These are phyloP conservation scores for Terana coerulea DNA, from an alignment of 768 basidiomycete genomes.

Conservation along the genomic window DNA sequence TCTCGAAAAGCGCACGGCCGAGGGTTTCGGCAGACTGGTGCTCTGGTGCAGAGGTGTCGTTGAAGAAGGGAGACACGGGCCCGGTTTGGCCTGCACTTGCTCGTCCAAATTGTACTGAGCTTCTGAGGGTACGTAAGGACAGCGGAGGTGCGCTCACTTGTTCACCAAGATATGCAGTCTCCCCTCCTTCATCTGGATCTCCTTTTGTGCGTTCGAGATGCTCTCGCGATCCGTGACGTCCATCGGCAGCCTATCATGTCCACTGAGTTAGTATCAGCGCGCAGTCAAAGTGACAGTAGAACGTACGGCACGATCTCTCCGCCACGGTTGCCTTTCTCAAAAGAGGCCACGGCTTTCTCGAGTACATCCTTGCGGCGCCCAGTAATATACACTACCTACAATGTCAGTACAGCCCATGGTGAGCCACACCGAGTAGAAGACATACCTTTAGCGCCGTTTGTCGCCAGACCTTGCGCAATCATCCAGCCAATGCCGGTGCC, in stretches of 20 bases:
- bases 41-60: constrained; percentile 51
- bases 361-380: constrained; percentile 66
- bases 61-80: constrained; percentile 56
- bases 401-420: too few species aligned
- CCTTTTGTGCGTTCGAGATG: constrained; percentile 51
- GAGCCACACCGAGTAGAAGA: too few species aligned
- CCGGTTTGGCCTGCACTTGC: constrained; percentile 75
- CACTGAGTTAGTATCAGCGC: too few species aligned
- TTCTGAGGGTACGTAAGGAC: too few species aligned
- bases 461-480: constrained; percentile 70
- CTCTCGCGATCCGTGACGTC: constrained; percentile 70
- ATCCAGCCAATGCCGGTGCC: constrained; percentile 55
- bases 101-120: too few species aligned
- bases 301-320: constrained; percentile 60
- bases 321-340: constrained; percentile 39
- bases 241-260: constrained; percentile 58
- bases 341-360: constrained; percentile 40
- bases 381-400: constrained; percentile 62
- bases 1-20: constrained; percentile 64
- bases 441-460: constrained; percentile 59
- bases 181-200: constrained; percentile 57
- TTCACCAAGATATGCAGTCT: constrained; percentile 78
- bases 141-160: constrained; percentile 72
- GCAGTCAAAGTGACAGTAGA: too few species aligned
- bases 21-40: constrained; percentile 61